Conservation (phyloP, 2,329 filamentous ascomycete genomes). For the Trichoderma cornu-damae region DNA sequence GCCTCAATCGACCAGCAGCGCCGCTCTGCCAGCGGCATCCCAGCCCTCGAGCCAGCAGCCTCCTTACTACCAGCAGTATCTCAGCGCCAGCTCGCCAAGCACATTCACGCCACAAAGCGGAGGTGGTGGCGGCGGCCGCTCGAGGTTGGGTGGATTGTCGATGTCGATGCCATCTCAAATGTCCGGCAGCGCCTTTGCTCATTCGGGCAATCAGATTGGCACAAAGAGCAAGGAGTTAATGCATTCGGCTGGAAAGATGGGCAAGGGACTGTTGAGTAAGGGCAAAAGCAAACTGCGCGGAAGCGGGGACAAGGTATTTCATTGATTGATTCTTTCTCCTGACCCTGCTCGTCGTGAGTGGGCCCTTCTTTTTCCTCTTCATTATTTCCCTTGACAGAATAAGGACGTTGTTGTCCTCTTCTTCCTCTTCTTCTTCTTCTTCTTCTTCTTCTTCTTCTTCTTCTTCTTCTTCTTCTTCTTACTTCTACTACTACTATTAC, state of each 20-base stretch:
- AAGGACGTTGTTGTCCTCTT: no score
- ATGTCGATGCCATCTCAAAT: slow-evolving; percentile 40
- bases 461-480: slow-evolving; percentile 15
- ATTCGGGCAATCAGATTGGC: slow-evolving; percentile 61
- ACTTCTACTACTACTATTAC: slow-evolving; percentile 4
- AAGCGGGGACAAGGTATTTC: slow-evolving; percentile 83
- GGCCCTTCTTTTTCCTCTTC: slow-evolving; percentile 22
- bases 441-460: slow-evolving; percentile 20
- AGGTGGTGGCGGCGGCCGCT: slow-evolving; percentile 26
- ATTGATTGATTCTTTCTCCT: slow-evolving; percentile 45
- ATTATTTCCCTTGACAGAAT: slow-evolving; percentile 26
- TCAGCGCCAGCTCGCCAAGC: slow-evolving; percentile 40
- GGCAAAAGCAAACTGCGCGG: slow-evolving; percentile 76
- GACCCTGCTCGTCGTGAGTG: slow-evolving; percentile 22
- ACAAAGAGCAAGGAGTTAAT: slow-evolving; percentile 85
- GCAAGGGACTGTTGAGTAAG: slow-evolving; percentile 87
- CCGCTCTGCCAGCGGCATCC: slow-evolving; percentile 24
- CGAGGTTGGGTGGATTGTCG: slow-evolving; percentile 32
- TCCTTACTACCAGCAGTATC: slow-evolving; percentile 53
- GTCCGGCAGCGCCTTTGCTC: slow-evolving; percentile 43
- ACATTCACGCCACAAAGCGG: slow-evolving; percentile 28
- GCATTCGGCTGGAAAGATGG: slow-evolving; percentile 79
- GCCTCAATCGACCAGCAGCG: neutral
- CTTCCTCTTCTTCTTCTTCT: slow-evolving; percentile 17
- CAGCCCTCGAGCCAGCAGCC: slow-evolving; percentile 34